Evolutionary conservation across 2,329 filamentous ascomycete genomes (phyloP).

Genomic region (Apiospora marii): DNA sequence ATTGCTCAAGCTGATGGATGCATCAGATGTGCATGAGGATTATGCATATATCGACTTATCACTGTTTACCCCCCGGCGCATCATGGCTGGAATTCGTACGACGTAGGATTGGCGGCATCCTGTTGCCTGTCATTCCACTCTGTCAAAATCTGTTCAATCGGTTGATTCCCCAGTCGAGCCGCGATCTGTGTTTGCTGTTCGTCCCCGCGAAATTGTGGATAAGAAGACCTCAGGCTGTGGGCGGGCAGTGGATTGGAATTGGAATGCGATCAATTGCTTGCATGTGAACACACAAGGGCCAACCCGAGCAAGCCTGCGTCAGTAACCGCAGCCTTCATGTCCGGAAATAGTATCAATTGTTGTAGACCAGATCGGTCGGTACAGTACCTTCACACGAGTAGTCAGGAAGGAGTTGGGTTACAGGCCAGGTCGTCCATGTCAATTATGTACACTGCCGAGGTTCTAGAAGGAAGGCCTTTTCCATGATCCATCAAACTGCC

Average conservation of each 20-base stretch:
- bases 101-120: conserved; percentile 1
- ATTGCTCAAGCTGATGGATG: not conserved
- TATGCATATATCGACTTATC: conserved; percentile 9
- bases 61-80: not conserved
- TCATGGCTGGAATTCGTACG: not conserved
- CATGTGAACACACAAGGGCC: conserved; percentile 6
- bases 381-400: too few relatives aligned
- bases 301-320: not conserved
- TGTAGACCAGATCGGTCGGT: too few relatives aligned
- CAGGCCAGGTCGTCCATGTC: not conserved
- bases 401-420: not conserved
- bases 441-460: not conserved
- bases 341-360: too few relatives aligned
- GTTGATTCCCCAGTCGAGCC: not conserved
- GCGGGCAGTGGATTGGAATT: not conserved
- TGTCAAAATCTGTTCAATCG: not conserved
- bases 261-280: not conserved
- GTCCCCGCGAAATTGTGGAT: not conserved
- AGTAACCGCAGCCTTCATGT: not conserved
- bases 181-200: not conserved
- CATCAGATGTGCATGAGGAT: not conserved
- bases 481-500: not conserved
- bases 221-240: not conserved
- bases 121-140: not conserved
- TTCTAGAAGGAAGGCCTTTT: not conserved